A percentile compares a stretch with the other conserved stretches of the same genome.
Evolutionary conservation across 805 yeast genomes (phyloP).

Genomic region (Kazachstania psychrophila): DNA sequence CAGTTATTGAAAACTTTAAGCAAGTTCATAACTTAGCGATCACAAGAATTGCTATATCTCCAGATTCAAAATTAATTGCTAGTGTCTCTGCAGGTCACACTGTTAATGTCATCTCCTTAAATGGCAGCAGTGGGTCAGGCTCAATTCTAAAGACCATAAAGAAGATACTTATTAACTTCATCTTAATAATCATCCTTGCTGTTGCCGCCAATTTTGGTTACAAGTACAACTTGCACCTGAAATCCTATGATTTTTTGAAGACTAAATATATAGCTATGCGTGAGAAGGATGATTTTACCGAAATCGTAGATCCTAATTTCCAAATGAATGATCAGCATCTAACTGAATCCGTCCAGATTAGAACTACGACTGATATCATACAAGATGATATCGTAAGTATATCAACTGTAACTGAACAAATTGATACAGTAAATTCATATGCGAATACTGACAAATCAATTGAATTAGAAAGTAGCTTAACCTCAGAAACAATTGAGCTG

Average conservation of each 20-base stretch:
- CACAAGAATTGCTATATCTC: conserved; percentile 61
- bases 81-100: conserved; percentile 72
- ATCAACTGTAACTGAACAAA: not conserved
- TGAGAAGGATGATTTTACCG: conserved; percentile 7
- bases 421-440: not conserved
- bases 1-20: conserved; percentile 40
- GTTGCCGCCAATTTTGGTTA: conserved; percentile 17
- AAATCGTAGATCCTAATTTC: conserved; percentile 7
- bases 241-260: conserved; percentile 11
- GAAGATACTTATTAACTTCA: conserved; percentile 16
- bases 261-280: conserved; percentile 13
- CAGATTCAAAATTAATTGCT: conserved; percentile 57
- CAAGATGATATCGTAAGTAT: conserved; percentile 1
- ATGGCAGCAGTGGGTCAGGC: not conserved
- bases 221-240: conserved; percentile 19
- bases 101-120: conserved; percentile 49
- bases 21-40: conserved; percentile 72
- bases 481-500: too few relatives aligned
- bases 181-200: conserved; percentile 22
- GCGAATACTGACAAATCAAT: too few relatives aligned
- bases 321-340: conserved; percentile 14
- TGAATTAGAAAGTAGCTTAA: too few relatives aligned
- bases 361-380: not conserved
- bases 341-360: too few relatives aligned
- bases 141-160: not conserved